These are phyloP conservation scores for Mucor lusitanicus DNA, from an alignment of 371 early-diverging fungal species.

Conservation along the genomic window DNA sequence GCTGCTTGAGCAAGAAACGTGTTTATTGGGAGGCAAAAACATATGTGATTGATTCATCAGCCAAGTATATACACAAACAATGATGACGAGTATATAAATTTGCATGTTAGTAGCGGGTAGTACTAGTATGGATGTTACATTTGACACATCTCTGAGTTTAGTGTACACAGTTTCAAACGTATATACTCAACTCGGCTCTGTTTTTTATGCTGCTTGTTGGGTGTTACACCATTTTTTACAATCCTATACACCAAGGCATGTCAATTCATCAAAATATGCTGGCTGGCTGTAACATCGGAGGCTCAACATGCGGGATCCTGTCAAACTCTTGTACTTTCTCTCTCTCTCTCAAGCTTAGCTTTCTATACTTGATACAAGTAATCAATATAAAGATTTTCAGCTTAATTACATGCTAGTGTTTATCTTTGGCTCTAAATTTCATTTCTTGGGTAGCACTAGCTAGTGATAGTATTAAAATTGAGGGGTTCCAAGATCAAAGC, in stretches of 20 bases:
- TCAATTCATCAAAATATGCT: background rate
- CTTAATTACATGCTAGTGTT: too few relatives aligned
- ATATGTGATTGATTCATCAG: too few relatives aligned
- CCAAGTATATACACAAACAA: too few relatives aligned
- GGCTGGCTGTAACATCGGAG: background rate
- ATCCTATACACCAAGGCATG: background rate
- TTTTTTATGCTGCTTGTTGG: background rate
- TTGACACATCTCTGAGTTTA: background rate
- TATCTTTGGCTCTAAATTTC: background rate
- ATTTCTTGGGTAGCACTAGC: background rate
- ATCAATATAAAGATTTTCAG: too few relatives aligned
- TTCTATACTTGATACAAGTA: too few relatives aligned
- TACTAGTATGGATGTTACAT: background rate
- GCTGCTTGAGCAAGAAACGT: background rate
- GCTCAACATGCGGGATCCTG: background rate
- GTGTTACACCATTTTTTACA: background rate
- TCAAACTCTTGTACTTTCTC: too few relatives aligned
- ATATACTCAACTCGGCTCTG: background rate
- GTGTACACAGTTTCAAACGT: background rate
- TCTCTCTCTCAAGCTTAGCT: too few relatives aligned
- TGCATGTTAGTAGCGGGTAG: too few relatives aligned
- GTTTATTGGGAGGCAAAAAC: background rate
- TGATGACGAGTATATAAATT: background rate
- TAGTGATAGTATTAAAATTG: background rate
- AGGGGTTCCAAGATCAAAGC: background rate